A percentile compares a stretch with the other conserved stretches of the same genome.
These are phyloP conservation scores for Colletotrichum tabaci DNA, from an alignment of 2,329 filamentous ascomycete species.

Conservation along the genomic window DNA sequence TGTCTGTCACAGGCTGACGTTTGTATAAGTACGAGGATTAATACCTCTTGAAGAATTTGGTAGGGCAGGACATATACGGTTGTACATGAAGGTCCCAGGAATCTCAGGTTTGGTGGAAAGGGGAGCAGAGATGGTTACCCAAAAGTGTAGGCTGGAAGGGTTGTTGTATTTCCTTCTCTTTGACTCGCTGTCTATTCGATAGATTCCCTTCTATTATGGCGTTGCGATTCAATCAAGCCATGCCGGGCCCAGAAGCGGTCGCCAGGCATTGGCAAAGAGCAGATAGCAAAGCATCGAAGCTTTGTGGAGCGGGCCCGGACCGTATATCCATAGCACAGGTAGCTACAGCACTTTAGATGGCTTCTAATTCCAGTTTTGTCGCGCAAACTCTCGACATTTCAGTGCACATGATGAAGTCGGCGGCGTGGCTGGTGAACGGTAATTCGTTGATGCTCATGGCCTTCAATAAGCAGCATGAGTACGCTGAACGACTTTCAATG, in stretches of 20 bases:
- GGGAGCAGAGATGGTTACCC: conserved; percentile 27
- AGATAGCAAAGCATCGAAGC: conserved; percentile 38
- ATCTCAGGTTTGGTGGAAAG: conserved; percentile 36
- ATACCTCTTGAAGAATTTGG: not conserved
- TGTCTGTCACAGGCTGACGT: conserved; percentile 46
- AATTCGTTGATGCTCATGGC: not conserved
- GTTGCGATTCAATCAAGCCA: conserved; percentile 34
- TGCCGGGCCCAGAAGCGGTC: conserved; percentile 6
- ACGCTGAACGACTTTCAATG: not conserved
- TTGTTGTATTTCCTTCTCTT: conserved; percentile 26
- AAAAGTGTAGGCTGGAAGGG: conserved; percentile 37
- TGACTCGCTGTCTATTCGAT: conserved; percentile 31
- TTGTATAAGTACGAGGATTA: conserved; percentile 52
- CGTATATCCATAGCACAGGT: conserved; percentile 30
- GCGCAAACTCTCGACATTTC: not conserved
- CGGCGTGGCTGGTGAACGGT: not conserved
- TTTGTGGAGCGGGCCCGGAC: conserved; percentile 30
- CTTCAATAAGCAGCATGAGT: not conserved
- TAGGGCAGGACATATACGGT: conserved; percentile 29
- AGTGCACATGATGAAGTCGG: not conserved
- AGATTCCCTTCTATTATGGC: conserved; percentile 38
- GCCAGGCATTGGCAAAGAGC: conserved; percentile 29
- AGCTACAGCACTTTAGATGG: conserved; percentile 38
- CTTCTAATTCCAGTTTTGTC: conserved; percentile 37
- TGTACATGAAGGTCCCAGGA: conserved; percentile 43